Evolutionary conservation across 805 yeast genomes (phyloP).

Genomic region (Teunomyces gatunensis): DNA sequence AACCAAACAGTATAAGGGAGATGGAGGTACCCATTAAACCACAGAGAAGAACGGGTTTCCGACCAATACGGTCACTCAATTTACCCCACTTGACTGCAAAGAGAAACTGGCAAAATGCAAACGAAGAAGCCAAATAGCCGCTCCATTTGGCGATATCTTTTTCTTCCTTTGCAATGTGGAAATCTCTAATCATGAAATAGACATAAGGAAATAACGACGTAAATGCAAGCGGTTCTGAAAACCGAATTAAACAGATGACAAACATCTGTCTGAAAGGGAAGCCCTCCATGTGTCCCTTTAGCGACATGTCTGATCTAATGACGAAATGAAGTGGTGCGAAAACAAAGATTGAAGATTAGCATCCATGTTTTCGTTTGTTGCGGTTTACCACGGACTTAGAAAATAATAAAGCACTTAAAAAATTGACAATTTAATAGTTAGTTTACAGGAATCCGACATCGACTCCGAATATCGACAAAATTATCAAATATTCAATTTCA

Average conservation of each 20-base stretch:
- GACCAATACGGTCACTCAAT: conserved; percentile 27
- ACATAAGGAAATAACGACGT: conserved; percentile 13
- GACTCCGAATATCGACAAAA: background rate
- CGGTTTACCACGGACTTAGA: background rate
- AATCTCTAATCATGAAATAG: conserved; percentile 21
- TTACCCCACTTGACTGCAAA: conserved; percentile 30
- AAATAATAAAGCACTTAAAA: no score
- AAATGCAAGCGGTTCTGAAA: conserved; percentile 14
- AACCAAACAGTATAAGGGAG: conserved; percentile 28
- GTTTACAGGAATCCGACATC: background rate
- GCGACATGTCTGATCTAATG: background rate
- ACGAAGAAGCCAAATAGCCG: conserved; percentile 21
- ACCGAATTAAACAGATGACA: conserved; percentile 16
- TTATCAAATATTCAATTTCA: background rate
- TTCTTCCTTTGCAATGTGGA: conserved; percentile 17
- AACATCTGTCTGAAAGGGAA: conserved; percentile 22
- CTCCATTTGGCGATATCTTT: conserved; percentile 18
- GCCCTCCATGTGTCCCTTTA: conserved; percentile 15
- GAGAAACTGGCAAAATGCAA: conserved; percentile 23
- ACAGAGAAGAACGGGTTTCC: conserved; percentile 24
- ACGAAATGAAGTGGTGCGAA: background rate
- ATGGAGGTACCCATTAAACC: conserved; percentile 27
- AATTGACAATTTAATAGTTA: no score
- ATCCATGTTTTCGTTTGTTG: background rate
- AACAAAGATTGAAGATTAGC: background rate